Evolutionary conservation across 768 basidiomycete species (phyloP).

Genomic region (Lyophyllum semitale): DNA sequence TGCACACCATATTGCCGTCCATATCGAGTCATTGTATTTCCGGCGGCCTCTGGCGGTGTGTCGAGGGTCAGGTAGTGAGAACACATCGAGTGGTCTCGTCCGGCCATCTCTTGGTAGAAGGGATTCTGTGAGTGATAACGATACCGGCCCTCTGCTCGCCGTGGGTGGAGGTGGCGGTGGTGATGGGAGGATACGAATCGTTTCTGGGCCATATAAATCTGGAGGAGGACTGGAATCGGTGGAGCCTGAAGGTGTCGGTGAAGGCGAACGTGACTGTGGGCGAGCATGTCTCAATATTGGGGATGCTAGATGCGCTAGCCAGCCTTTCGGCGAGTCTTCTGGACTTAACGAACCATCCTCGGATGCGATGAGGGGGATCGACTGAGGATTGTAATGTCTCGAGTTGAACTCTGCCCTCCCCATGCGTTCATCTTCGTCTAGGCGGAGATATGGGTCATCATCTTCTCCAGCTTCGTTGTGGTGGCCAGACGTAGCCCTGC

Average conservation of each 20-base stretch:
- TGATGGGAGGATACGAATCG: conserved; percentile 30
- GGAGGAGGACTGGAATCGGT: conserved; percentile 44
- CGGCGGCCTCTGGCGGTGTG: conserved; percentile 62
- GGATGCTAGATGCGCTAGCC: conserved; percentile 77
- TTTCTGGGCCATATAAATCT: conserved; percentile 38
- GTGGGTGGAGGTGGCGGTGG: conserved; percentile 46
- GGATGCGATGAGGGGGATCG: conserved; percentile 38
- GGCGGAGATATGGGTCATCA: conserved; percentile 76
- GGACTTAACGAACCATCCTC: conserved; percentile 33
- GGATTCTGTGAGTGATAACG: conserved; percentile 78
- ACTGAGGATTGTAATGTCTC: conserved; percentile 31
- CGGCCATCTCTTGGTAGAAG: conserved; percentile 74
- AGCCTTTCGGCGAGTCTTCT: conserved; percentile 49
- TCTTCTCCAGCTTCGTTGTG: conserved; percentile 46
- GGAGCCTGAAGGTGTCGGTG: conserved; percentile 42
- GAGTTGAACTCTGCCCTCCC: conserved; percentile 31
- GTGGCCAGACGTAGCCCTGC: conserved; percentile 32
- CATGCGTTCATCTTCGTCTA: conserved; percentile 63
- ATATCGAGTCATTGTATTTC: conserved; percentile 74
- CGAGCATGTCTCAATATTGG: conserved; percentile 50
- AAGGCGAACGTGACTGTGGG: conserved; percentile 36
- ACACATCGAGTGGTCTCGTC: conserved; percentile 65
- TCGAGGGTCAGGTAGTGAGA: conserved; percentile 77
- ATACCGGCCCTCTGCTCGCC: conserved; percentile 39
- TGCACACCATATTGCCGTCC: conserved; percentile 68